phyloP scores from a whole-genome alignment of 306 rosid genomes.

The Notholithocarpus densiflorus region DNA sequence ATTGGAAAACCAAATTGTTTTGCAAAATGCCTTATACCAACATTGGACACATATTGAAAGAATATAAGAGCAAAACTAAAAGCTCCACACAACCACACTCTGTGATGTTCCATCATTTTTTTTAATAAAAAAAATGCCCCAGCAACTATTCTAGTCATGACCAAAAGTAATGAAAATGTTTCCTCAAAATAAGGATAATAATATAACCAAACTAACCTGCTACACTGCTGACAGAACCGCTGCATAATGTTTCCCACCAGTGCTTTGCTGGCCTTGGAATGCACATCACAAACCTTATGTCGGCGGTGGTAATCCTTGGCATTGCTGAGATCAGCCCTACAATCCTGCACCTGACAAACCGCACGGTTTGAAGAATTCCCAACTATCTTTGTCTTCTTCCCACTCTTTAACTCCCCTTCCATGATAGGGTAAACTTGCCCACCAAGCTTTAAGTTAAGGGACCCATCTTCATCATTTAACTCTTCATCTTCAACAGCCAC shows the following conservation, averaged over 20 bases:
- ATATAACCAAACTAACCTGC: constrained; percentile 64
- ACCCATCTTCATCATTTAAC: constrained; percentile 49
- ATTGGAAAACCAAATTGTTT: constrained; percentile 24
- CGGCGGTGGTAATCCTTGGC: constrained; percentile 80
- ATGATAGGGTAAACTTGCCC: constrained; percentile 50
- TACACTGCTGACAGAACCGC: constrained; percentile 94
- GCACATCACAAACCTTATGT: constrained; percentile 83
- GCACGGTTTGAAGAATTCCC: constrained; percentile 52
- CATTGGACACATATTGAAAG: neutral
- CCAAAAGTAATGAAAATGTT: constrained; percentile 5
- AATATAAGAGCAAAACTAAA: neutral
- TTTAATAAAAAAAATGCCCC: neutral
- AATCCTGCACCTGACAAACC: constrained; percentile 85
- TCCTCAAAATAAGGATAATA: constrained; percentile 4
- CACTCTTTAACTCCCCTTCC: constrained; percentile 59
- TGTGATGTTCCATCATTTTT: neutral
- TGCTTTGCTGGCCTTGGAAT: constrained; percentile 78
- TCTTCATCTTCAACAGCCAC: constrained; percentile 41
- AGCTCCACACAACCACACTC: constrained; percentile 7
- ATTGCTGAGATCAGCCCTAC: constrained; percentile 70
- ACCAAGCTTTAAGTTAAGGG: constrained; percentile 61
- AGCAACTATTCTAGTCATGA: neutral
- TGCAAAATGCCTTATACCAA: constrained; percentile 3
- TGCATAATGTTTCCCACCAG: constrained; percentile 74
- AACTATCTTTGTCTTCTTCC: constrained; percentile 70